phyloP scores from a whole-genome alignment of 495 filamentous ascomycete species.

The Aspergillus haitiensis region DNA sequence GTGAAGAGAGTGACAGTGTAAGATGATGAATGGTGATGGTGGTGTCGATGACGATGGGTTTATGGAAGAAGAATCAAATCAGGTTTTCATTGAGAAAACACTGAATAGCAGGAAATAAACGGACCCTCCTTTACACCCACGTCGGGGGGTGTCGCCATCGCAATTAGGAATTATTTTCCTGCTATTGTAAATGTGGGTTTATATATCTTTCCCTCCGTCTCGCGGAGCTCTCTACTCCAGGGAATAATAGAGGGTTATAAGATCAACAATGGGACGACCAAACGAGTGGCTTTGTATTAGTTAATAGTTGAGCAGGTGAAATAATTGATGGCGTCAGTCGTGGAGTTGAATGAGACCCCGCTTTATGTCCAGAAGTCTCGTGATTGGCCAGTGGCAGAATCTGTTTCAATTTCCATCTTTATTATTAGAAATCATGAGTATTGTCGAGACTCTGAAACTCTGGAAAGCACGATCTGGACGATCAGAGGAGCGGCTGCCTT shows the following conservation, averaged over 20 bases:
- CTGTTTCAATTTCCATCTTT: background rate
- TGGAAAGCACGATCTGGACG: background rate
- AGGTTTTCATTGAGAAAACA: background rate
- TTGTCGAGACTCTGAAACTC: background rate
- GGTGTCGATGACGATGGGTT: background rate
- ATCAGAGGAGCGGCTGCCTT: background rate
- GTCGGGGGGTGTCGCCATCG: background rate
- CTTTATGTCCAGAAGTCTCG: conserved; percentile 11
- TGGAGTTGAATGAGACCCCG: conserved; percentile 21
- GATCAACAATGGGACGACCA: too few species aligned
- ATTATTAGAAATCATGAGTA: background rate
- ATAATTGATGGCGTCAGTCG: conserved; percentile 29
- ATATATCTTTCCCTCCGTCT: too few species aligned
- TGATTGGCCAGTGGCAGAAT: conserved; percentile 18
- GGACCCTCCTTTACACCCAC: background rate
- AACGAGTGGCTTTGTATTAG: background rate
- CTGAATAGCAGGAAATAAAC: background rate
- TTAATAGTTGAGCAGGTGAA: conserved; percentile 22
- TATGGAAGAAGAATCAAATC: background rate
- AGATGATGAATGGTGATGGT: background rate
- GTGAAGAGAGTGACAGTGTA: background rate
- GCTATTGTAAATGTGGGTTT: too few species aligned
- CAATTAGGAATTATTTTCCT: background rate
- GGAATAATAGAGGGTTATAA: background rate
- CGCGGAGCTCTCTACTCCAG: conserved; percentile 1